Percentiles rank a stretch among this genome's conserved stretches.
These are phyloP conservation scores for Pulveroboletus frians DNA, from an alignment of 768 basidiomycete genomes.

Conservation along the genomic window DNA sequence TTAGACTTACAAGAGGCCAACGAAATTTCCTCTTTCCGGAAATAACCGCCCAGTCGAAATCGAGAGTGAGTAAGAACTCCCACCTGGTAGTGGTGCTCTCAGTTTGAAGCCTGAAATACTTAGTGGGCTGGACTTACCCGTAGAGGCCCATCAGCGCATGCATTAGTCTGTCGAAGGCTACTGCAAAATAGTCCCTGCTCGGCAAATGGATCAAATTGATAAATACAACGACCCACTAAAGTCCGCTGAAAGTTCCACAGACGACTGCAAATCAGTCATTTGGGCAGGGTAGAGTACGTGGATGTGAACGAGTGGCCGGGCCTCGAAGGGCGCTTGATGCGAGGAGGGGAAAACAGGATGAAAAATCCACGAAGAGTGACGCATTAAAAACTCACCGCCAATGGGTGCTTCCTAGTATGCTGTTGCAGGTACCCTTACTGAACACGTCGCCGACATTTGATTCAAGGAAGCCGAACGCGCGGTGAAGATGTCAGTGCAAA, in stretches of 20 bases:
- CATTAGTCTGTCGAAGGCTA: constrained; percentile 37
- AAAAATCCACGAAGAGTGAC: not conserved
- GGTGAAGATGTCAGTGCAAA: constrained; percentile 5
- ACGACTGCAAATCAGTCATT: constrained; percentile 42
- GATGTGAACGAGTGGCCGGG: not conserved
- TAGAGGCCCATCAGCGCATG: constrained; percentile 43
- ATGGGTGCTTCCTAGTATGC: not conserved
- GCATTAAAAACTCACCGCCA: constrained; percentile 11
- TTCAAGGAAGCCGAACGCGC: constrained; percentile 18
- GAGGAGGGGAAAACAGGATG: not conserved
- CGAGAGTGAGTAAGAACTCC: constrained; percentile 39
- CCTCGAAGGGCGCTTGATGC: not conserved
- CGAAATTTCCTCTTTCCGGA: constrained; percentile 39
- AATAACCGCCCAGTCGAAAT: constrained; percentile 41
- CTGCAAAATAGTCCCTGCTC: constrained; percentile 18
- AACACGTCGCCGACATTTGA: not conserved
- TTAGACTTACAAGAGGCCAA: constrained; percentile 42
- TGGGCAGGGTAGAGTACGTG: not conserved
- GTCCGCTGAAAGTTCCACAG: constrained; percentile 34
- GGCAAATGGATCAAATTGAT: not conserved
- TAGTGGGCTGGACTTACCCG: constrained; percentile 30
- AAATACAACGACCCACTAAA: constrained; percentile 25
- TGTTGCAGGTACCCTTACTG: constrained; percentile 11
- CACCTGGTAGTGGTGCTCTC: constrained; percentile 28
- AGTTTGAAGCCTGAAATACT: not conserved